Conservation (phyloP, 2,329 filamentous ascomycete species). For the Pseudocercospora eumusae region DNA sequence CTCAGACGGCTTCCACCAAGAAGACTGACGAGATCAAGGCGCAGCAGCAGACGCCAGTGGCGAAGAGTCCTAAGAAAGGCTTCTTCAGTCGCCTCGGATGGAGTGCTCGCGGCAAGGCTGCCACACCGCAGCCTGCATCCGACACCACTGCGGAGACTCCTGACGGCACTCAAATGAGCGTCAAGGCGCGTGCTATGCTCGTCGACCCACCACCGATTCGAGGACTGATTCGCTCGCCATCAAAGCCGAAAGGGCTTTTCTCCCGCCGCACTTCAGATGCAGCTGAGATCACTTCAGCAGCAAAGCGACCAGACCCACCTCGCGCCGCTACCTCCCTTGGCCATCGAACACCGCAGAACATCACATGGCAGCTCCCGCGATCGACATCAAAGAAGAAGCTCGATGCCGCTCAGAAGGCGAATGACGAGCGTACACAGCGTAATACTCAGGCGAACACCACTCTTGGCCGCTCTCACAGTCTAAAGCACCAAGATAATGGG, state of each 20-base stretch:
- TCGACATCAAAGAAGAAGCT: slow-evolving; percentile 19
- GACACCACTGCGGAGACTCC: slow-evolving; percentile 12
- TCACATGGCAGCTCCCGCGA: slow-evolving; percentile 14
- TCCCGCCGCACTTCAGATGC: slow-evolving; percentile 22
- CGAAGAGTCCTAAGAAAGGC: slow-evolving; percentile 46
- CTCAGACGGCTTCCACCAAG: slow-evolving; percentile 11
- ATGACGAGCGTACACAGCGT: slow-evolving; percentile 12
- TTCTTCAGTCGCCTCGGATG: slow-evolving; percentile 38
- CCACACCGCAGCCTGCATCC: slow-evolving; percentile 3
- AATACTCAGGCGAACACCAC: slow-evolving; percentile 12
- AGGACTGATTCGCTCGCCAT: slow-evolving; percentile 31
- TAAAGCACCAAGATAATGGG: slow-evolving; percentile 34
- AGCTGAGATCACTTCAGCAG: slow-evolving; percentile 6
- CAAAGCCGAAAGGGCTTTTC: slow-evolving; percentile 35
- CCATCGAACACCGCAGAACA: slow-evolving; percentile 18
- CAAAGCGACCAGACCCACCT: slow-evolving; percentile 14
- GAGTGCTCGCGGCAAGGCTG: slow-evolving; percentile 16
- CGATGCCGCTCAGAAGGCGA: slow-evolving; percentile 19
- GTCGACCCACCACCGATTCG: slow-evolving; percentile 34
- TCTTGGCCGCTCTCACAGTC: slow-evolving; percentile 32
- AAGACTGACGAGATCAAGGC: slow-evolving; percentile 17
- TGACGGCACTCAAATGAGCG: slow-evolving; percentile 25
- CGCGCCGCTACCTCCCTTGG: slow-evolving; percentile 22
- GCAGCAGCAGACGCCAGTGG: slow-evolving; percentile 14
- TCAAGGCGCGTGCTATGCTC: slow-evolving; percentile 43